Base-by-base conservation (phyloP, 768 basidiomycete species). In the Hericium coralloides region DNA sequence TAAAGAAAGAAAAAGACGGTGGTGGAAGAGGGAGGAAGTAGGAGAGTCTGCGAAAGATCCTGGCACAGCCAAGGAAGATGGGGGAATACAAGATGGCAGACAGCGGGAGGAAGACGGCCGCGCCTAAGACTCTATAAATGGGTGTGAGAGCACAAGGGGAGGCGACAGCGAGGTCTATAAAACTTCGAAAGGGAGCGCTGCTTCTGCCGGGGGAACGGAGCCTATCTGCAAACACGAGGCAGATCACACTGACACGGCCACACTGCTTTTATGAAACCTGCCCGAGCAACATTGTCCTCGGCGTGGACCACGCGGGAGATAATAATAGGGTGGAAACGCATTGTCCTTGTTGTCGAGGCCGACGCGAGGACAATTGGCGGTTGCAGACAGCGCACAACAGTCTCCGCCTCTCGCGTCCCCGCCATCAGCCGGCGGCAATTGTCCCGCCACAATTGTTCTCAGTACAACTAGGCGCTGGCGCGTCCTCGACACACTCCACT, bases 41-140 rank as follows among this genome's bases (percentile, higher is more conserved):
- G 59, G 43, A 57, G 56, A 53, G 59, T 57, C 58, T 63, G 51
- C 53, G 63, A 59, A 15, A 53, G 55, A 58, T 57, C 55, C 58
- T 55, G 61, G 60, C 63, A 22, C 48, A 58, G 59, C 58, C 58
- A 55, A 56, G 60, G 64, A 50, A 57, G 52, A 55, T 51, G 22
- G 49, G 49, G 41, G 52, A 48, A 54, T n/a, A 20, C n/a, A 9
- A 20, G 43, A 10, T 45, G 43, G 43, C 43, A 45, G 43, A 45
- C n/a, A 17, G 49, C 49, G 41, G 20, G 38, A 18, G 43, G 22
- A 25, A 51, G 20, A 18, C 12, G 43, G 17, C 43, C 43, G 14
- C 43, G n/a, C 18, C 43, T 45, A 31, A 26, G 43, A 15, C 38
- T 36, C 31, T 20, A 53, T 43, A 41, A 2, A 47, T 26, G 60